Conservation (phyloP, 495 filamentous ascomycete species). For the Trichoderma erinaceum region DNA sequence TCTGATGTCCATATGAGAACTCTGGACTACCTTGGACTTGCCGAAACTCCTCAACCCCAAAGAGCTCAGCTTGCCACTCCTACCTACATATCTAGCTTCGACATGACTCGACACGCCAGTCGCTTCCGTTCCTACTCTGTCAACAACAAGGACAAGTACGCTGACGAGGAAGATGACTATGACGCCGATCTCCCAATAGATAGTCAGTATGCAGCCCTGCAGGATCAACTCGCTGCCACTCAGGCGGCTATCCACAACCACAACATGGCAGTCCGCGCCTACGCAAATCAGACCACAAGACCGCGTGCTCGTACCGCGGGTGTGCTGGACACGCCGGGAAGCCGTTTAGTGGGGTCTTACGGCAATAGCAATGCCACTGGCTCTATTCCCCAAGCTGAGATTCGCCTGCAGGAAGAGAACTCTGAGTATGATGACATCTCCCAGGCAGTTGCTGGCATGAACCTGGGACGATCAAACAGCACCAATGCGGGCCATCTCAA, state of each 20-base stretch:
- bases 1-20: constrained; percentile 83
- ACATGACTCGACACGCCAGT: constrained; percentile 71
- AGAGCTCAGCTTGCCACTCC: constrained; percentile 66
- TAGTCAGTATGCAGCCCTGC: constrained; percentile 61
- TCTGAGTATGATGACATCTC: constrained; percentile 61
- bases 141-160: constrained; percentile 97
- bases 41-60: constrained; percentile 83
- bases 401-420: constrained; percentile 63
- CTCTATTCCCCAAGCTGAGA: constrained; percentile 74
- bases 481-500: constrained; percentile 50
- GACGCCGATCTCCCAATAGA: constrained; percentile 66
- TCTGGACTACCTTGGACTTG: constrained; percentile 90
- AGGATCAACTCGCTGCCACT: constrained; percentile 62
- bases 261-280: constrained; percentile 89
- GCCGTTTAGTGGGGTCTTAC: constrained; percentile 68
- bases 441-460: constrained; percentile 74
- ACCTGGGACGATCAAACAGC: constrained; percentile 58
- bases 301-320: constrained; percentile 81
- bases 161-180: constrained; percentile 80
- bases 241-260: constrained; percentile 90
- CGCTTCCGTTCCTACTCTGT: constrained; percentile 95
- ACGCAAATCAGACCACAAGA: constrained; percentile 75
- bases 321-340: constrained; percentile 76
- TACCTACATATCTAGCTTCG: constrained; percentile 66
- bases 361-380: constrained; percentile 65